Evolutionary conservation across 2,329 filamentous ascomycete species (phyloP).

Genomic region (Cryphonectria japonica): DNA sequence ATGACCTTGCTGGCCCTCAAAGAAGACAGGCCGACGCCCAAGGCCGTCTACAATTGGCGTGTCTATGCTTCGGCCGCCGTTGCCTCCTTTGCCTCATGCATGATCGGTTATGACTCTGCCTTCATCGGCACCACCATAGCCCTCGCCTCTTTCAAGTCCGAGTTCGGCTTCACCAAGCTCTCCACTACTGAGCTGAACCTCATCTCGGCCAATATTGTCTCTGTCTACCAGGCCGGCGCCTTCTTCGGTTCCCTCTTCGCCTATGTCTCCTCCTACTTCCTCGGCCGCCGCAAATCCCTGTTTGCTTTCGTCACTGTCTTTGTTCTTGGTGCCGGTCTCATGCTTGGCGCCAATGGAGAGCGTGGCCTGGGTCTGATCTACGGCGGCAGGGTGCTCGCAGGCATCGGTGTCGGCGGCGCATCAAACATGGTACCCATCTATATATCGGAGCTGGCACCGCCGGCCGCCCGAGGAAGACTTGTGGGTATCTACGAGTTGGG

Average conservation of each 20-base stretch:
- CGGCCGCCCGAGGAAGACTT: conserved; percentile 65
- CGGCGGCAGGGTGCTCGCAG: conserved; percentile 65
- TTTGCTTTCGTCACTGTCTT: conserved; percentile 66
- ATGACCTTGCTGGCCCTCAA: conserved; percentile 52
- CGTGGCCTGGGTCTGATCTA: conserved; percentile 68
- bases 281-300: conserved; percentile 69
- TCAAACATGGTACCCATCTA: conserved; percentile 68
- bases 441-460: conserved; percentile 63
- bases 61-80: conserved; percentile 58
- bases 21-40: conserved; percentile 61
- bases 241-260: conserved; percentile 79
- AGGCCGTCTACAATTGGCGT: conserved; percentile 64
- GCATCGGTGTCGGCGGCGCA: conserved; percentile 64
- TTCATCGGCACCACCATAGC: conserved; percentile 80
- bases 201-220: conserved; percentile 76
- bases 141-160: conserved; percentile 68
- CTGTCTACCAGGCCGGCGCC: conserved; percentile 79
- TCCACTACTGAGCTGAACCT: conserved; percentile 53
- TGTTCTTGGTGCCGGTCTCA: conserved; percentile 71
- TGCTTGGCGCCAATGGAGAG: conserved; percentile 66
- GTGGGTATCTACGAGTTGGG: conserved; percentile 70
- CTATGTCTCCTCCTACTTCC: conserved; percentile 67
- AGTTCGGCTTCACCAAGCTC: conserved; percentile 67
- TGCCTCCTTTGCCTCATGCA: conserved; percentile 60
- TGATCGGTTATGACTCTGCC: conserved; percentile 68